Evolutionary conservation across 345 rosid species (phyloP).

Genomic region (Citrus glauca): DNA sequence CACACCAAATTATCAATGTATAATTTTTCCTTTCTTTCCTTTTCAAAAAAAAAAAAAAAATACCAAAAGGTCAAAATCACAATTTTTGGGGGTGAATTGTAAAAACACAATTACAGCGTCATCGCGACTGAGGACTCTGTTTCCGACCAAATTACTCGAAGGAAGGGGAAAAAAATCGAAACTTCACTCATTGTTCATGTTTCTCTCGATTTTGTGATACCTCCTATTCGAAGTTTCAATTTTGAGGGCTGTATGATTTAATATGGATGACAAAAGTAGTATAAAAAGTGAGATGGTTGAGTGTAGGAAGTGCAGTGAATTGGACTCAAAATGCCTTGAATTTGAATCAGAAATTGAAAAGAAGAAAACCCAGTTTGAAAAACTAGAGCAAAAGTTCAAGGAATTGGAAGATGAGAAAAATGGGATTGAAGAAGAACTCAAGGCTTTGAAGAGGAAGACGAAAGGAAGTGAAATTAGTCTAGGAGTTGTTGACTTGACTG

Average conservation of each 20-base stretch:
- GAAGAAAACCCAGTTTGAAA: constrained; percentile 29
- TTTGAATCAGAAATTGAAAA: constrained; percentile 41
- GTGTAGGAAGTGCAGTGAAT: constrained; percentile 20
- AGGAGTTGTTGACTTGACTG: constrained; percentile 32
- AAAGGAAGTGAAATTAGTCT: constrained; percentile 2
- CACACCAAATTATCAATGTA: too few species aligned
- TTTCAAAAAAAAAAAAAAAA: too few species aligned
- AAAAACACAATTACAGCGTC: not conserved
- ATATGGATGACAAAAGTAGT: not conserved
- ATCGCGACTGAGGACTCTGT: not conserved
- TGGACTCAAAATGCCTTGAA: constrained; percentile 34
- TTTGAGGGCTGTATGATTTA: not conserved
- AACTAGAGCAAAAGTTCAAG: constrained; percentile 28
- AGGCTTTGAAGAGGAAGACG: constrained; percentile 17
- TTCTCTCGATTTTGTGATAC: not conserved
- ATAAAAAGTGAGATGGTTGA: not conserved
- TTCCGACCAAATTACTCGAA: not conserved
- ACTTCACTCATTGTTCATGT: not conserved
- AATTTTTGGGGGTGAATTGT: not conserved
- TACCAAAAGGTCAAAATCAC: not conserved
- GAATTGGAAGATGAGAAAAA: constrained; percentile 35
- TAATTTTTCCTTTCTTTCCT: too few species aligned
- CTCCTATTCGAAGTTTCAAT: not conserved
- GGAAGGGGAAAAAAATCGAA: not conserved
- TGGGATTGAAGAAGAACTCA: constrained; percentile 25